A percentile compares a stretch with the other conserved stretches of the same genome.
Conservation (phyloP, 805 yeast genomes). For the Metschnikowia drakensbergensis region DNA sequence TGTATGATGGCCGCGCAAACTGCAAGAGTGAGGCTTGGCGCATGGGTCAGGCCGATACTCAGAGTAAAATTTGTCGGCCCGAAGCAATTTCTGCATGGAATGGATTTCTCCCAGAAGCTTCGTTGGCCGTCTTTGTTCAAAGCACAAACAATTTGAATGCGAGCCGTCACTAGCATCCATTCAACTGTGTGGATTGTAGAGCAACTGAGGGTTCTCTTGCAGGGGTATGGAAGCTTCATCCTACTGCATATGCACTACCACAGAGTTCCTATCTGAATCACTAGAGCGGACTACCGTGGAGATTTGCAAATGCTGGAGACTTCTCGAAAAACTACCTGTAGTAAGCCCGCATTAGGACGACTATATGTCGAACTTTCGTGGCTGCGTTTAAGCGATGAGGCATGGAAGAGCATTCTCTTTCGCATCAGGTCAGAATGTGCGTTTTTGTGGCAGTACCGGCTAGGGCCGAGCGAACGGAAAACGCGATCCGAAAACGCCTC, state of each 20-base stretch:
- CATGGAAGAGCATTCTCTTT: not conserved
- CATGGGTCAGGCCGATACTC: not conserved
- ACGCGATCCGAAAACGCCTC: not conserved
- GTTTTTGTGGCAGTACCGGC: not conserved
- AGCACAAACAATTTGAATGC: not conserved
- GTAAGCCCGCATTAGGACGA: not conserved
- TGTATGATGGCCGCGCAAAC: not conserved
- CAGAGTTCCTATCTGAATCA: not conserved
- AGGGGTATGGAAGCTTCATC: not conserved
- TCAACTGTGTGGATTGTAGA: not conserved
- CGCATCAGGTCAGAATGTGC: slow-evolving; percentile 5
- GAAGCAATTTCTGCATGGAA: not conserved
- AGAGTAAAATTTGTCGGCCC: not conserved
- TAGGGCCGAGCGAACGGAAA: not conserved
- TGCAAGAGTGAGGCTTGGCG: not conserved
- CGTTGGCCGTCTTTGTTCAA: not conserved
- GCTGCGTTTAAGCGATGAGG: not conserved
- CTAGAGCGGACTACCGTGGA: not conserved
- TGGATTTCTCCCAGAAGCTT: not conserved
- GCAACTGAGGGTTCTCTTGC: not conserved
- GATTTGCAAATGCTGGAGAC: not conserved
- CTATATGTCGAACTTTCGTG: not conserved
- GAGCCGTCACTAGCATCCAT: not conserved
- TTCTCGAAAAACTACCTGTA: not conserved
- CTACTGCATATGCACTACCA: not conserved